These are phyloP conservation scores for Ogataea ramenticola DNA, from an alignment of 805 yeast species.

Conservation along the genomic window DNA sequence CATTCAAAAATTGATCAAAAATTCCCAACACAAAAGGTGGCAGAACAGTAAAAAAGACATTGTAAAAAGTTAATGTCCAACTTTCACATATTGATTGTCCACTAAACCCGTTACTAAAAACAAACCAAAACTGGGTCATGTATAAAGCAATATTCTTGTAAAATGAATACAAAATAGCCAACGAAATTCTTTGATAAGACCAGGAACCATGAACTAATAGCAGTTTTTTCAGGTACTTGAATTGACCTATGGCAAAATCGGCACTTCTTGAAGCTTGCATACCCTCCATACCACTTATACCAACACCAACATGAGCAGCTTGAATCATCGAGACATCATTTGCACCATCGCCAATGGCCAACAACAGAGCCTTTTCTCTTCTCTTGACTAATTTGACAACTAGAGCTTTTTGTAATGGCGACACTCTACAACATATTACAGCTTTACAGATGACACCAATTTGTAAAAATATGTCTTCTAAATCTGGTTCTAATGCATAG, in stretches of 20 bases:
- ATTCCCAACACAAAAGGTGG: constrained; percentile 97
- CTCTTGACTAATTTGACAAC: constrained; percentile 92
- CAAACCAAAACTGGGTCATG: constrained; percentile 98
- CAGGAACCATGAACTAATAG: constrained; percentile 93
- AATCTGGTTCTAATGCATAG: constrained; percentile 73
- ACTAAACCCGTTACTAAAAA: constrained; percentile 83
- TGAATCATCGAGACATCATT: constrained; percentile 99
- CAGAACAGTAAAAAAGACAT: constrained; percentile 85
- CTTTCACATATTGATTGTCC: constrained; percentile 97
- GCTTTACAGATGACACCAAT: constrained; percentile 88
- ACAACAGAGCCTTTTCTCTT: constrained; percentile 62
- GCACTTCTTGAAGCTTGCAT: constrained; percentile 99
- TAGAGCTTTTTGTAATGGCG: constrained; percentile 93
- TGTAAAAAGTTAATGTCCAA: constrained; percentile 95
- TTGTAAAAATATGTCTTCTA: constrained; percentile 71
- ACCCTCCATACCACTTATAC: constrained; percentile 98
- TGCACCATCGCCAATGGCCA: constrained; percentile 99
- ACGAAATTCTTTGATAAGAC: constrained; percentile 93
- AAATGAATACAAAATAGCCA: constrained; percentile 89
- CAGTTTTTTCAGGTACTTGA: constrained; percentile 74
- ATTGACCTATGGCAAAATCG: constrained; percentile 94
- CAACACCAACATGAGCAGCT: constrained; percentile 99
- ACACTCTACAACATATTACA: constrained; percentile 95
- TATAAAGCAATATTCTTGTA: constrained; percentile 93
- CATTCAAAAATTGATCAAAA: constrained; percentile 92